Evolutionary conservation across 805 yeast species (phyloP), one percentile per base, ranked within the genome.

Genomic region (Hanseniaspora thailandica): DNA sequence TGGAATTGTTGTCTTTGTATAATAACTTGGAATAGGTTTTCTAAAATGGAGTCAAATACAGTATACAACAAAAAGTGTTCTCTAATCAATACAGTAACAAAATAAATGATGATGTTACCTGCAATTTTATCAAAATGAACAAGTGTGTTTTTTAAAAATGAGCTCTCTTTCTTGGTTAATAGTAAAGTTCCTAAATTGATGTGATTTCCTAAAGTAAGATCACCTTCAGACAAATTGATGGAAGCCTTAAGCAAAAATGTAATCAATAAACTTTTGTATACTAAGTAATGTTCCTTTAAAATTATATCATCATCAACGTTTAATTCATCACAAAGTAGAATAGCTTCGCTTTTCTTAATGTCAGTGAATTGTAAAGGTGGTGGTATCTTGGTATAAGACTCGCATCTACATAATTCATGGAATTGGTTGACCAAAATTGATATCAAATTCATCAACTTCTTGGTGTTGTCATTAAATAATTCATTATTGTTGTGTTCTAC

Each of bases 1-100:
- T 78, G 68, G 44, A 76, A 72, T 48, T 77, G 79, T 1, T 86
- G 82, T 60, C 95, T 78, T 31, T 78, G 71, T 7, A 50, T 43
- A 13, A 50, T 15, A 5, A 50, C 54, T 26, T 41, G 45, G 31
- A 50, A 41, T 3, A 50, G 23, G 12, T 43, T 50, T 13, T 50
- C 36, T 13, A 50, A 41, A 20, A 85, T 72, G 6, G 94, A 85
- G 15, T 86, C 76, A 50, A 84, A 76, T 2, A 79, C 59, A 4
- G 84, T 17, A 77, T 12, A 82, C 71, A 47, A 80, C 72, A 56
- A 75, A 66, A 58, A 78, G 62, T 35, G 50, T 38, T n/a, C 73
- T 67, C 48, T 79, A 84, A 33, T 75, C 80, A 39, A 72, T 6
- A 50, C 19, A 19, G 45, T 45, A 19, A 50, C n/a, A 19, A 50